Percentiles rank a stretch among this genome's conserved stretches.
phyloP scores from a whole-genome alignment of 148 eudicot species.

The Camellia granthamiana region DNA sequence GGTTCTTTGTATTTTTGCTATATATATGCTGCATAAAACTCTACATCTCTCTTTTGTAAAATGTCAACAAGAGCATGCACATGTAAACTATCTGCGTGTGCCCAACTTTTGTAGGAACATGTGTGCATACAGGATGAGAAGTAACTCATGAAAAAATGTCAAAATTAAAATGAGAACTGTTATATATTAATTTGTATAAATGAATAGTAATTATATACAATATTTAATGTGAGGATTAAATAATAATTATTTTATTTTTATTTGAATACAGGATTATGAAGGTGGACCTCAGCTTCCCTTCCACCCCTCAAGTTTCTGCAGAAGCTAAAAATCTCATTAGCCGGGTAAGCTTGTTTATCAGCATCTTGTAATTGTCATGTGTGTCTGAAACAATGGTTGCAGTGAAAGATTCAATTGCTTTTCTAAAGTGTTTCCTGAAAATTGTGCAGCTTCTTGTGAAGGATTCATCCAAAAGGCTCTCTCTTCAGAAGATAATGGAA shows the following conservation, averaged over 20 bases:
- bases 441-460: slow-evolving; percentile 78
- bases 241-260: background rate
- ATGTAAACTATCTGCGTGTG: too few species aligned
- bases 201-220: too few species aligned
- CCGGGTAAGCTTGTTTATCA: slow-evolving; percentile 37
- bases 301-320: slow-evolving; percentile 51
- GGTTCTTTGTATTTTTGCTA: too few species aligned
- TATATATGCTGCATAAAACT: too few species aligned
- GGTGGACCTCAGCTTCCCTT: slow-evolving; percentile 75
- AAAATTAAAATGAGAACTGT: too few species aligned
- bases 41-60: too few species aligned
- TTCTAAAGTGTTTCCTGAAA: background rate
- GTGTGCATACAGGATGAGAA: too few species aligned
- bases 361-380: background rate
- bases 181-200: too few species aligned
- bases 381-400: background rate
- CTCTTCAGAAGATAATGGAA: slow-evolving; percentile 63
- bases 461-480: slow-evolving; percentile 75
- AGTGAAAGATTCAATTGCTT: background rate
- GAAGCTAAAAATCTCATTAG: slow-evolving; percentile 77
- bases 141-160: too few species aligned
- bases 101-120: too few species aligned
- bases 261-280: slow-evolving; percentile 53
- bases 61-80: too few species aligned
- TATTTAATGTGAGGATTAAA: too few species aligned